Evolutionary conservation across 2,329 filamentous ascomycete species (phyloP).

Genomic region (Endoconidiophora laricicola): DNA sequence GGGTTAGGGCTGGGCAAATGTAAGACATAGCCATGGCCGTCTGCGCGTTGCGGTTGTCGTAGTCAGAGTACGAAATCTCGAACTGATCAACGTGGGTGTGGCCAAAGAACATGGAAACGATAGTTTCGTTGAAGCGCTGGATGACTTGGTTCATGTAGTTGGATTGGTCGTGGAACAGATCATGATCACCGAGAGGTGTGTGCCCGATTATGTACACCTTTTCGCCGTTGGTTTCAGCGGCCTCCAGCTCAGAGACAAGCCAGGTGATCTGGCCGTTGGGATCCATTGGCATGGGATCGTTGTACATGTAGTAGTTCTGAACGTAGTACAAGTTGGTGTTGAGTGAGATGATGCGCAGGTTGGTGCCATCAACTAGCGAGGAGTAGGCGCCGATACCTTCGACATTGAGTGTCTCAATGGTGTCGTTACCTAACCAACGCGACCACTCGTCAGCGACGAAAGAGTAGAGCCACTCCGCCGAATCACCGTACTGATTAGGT

Average conservation of each 20-base stretch:
- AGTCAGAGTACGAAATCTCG: slow-evolving; percentile 36
- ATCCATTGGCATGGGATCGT: slow-evolving; percentile 31
- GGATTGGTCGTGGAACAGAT: slow-evolving; percentile 35
- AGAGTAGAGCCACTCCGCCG: slow-evolving; percentile 36
- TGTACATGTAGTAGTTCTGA: slow-evolving; percentile 40
- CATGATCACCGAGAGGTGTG: slow-evolving; percentile 33
- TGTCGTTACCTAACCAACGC: slow-evolving; percentile 27
- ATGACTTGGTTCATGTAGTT: slow-evolving; percentile 37
- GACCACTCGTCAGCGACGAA: slow-evolving; percentile 30
- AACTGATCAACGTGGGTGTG: slow-evolving; percentile 43
- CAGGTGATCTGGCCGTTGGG: slow-evolving; percentile 36
- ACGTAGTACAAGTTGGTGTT: slow-evolving; percentile 44
- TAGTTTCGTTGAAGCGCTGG: slow-evolving; percentile 34
- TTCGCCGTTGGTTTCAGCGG: slow-evolving; percentile 33
- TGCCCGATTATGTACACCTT: slow-evolving; percentile 42
- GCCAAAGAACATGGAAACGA: slow-evolving; percentile 39
- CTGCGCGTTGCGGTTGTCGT: slow-evolving; percentile 23
- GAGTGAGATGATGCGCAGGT: slow-evolving; percentile 40
- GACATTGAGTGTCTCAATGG: slow-evolving; percentile 19
- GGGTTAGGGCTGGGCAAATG: slow-evolving; percentile 36
- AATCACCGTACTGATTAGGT: slow-evolving; percentile 22
- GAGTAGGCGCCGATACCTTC: slow-evolving; percentile 33
- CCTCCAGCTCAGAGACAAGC: slow-evolving; percentile 35
- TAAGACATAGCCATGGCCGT: slow-evolving; percentile 35
- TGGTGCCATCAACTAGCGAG: slow-evolving; percentile 25